These are phyloP conservation scores for Tricholoma saponaceum DNA, from an alignment of 768 basidiomycete species.

Conservation along the genomic window DNA sequence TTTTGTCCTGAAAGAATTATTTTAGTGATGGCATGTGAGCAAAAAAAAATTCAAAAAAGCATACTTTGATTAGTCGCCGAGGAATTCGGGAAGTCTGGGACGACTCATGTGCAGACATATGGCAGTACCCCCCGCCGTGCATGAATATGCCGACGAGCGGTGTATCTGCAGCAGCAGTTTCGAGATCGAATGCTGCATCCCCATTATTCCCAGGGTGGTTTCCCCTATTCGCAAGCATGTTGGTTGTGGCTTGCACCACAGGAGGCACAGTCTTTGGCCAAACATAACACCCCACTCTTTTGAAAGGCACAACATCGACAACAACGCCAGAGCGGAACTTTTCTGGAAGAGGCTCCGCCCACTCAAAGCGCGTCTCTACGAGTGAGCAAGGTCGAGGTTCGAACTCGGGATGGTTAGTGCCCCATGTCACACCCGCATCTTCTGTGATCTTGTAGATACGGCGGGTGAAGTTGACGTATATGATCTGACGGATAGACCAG, in stretches of 20 bases:
- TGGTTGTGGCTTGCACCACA: background rate
- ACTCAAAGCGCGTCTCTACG: conserved; percentile 45
- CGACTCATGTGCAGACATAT: conserved; percentile 52
- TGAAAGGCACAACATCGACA: conserved; percentile 34
- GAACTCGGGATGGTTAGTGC: conserved; percentile 40
- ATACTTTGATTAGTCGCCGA: conserved; percentile 38
- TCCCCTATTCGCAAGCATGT: background rate
- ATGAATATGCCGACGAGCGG: conserved; percentile 45
- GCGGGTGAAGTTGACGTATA: conserved; percentile 49
- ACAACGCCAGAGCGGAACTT: conserved; percentile 39
- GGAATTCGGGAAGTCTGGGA: conserved; percentile 46
- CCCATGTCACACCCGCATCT: conserved; percentile 53
- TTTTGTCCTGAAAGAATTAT: conserved; percentile 19
- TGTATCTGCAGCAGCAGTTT: conserved; percentile 18
- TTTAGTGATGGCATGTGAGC: background rate
- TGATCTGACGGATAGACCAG: conserved; percentile 46
- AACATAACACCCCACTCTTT: conserved; percentile 41
- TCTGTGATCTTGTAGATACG: conserved; percentile 52
- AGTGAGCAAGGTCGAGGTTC: conserved; percentile 29
- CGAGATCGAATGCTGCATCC: conserved; percentile 16
- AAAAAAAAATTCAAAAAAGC: background rate
- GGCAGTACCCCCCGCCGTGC: conserved; percentile 54
- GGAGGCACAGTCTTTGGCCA: conserved; percentile 37
- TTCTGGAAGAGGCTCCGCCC: conserved; percentile 40
- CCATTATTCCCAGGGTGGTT: background rate